Conservation (phyloP, 495 filamentous ascomycete genomes). For the Xylaria curta region DNA sequence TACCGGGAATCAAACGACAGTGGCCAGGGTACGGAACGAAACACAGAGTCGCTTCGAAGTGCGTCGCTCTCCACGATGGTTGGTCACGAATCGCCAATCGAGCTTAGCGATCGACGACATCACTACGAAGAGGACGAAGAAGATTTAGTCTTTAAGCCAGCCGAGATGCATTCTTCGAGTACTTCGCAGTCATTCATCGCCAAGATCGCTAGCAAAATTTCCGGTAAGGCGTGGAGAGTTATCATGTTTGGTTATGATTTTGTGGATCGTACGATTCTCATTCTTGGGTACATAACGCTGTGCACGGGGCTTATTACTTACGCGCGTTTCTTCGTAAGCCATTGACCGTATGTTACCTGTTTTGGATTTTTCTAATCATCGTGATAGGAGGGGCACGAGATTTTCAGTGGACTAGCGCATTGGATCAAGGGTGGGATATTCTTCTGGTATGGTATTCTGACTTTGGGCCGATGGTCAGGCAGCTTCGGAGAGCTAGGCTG, state of each 20-base stretch:
- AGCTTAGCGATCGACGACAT: conserved; percentile 55
- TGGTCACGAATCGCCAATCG: conserved; percentile 59
- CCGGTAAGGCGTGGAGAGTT: conserved; percentile 50
- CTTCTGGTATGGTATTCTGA: conserved; percentile 90
- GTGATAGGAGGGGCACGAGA: conserved; percentile 57
- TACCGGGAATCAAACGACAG: conserved; percentile 84
- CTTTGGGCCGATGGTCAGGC: conserved; percentile 88
- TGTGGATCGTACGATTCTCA: conserved; percentile 55
- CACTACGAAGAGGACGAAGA: conserved; percentile 57
- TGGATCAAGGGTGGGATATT: conserved; percentile 98
- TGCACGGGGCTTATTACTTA: conserved; percentile 66
- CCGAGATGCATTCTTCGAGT: conserved; percentile 41
- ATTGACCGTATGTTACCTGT: conserved; percentile 8
- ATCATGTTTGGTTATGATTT: conserved; percentile 50
- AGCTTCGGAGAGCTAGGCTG: conserved; percentile 91
- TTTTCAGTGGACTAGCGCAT: conserved; percentile 91
- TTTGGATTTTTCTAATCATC: conserved; percentile 22
- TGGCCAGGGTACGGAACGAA: conserved; percentile 83
- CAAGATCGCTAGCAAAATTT: conserved; percentile 46
- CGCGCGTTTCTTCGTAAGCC: conserved; percentile 63
- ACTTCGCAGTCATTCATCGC: conserved; percentile 38
- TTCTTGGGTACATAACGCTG: conserved; percentile 62
- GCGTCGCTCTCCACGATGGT: conserved; percentile 66
- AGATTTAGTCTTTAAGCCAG: conserved; percentile 43
- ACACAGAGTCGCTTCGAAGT: conserved; percentile 68